Conservation (phyloP, 345 rosid genomes). For the Citrus mangshanensis region DNA sequence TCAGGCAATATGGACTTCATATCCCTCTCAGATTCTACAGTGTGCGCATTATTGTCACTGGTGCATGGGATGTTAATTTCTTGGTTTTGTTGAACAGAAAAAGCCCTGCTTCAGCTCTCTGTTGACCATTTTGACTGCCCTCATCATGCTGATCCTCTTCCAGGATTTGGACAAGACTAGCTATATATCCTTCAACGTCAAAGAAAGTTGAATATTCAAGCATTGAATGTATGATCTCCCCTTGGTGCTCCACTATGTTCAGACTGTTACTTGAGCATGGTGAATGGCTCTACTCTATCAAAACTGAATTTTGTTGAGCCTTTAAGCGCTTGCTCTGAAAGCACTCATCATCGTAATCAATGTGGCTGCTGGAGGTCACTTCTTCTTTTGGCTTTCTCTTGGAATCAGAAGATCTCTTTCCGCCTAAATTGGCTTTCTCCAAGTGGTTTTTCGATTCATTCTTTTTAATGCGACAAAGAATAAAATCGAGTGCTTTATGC, state of each 20-base stretch:
- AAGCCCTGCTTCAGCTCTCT: too few species aligned
- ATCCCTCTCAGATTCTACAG: too few species aligned
- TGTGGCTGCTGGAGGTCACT: neutral
- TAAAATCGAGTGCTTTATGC: too few species aligned
- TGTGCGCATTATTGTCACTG: too few species aligned
- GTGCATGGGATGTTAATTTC: too few species aligned
- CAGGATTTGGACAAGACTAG: neutral
- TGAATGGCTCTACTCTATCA: neutral
- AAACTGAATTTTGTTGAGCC: neutral
- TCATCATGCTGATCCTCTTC: too few species aligned
- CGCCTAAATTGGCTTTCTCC: neutral
- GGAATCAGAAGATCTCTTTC: neutral
- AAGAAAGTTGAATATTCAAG: too few species aligned
- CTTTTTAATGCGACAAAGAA: neutral
- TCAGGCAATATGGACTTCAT: too few species aligned
- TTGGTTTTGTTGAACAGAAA: too few species aligned
- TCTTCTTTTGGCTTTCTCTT: neutral
- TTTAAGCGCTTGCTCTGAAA: neutral
- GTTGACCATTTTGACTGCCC: too few species aligned
- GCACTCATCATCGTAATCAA: neutral
- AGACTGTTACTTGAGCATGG: neutral
- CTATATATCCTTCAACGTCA: neutral
- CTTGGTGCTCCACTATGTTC: neutral
- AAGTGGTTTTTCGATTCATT: neutral
- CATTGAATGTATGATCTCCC: neutral